These are phyloP conservation scores for Glomus cerebriforme DNA, from an alignment of 192 early-diverging fungal genomes.

Conservation along the genomic window DNA sequence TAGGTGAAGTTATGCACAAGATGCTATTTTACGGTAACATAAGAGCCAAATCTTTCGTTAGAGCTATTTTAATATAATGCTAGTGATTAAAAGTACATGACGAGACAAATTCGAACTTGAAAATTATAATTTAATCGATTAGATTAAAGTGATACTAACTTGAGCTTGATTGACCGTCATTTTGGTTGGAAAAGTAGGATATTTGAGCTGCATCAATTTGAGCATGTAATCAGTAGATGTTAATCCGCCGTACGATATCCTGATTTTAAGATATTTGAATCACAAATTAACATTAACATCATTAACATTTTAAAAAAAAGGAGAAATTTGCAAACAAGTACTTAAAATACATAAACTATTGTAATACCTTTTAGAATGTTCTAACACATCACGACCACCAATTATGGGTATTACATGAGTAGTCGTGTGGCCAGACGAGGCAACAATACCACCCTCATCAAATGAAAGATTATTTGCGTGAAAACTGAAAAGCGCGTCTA, in stretches of 20 bases:
- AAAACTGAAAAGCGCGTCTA: conserved; percentile 87
- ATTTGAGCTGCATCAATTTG: conserved; percentile 88
- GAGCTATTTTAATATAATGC: neutral
- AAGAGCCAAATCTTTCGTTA: neutral
- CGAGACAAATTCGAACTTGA: neutral
- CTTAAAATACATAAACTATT: neutral
- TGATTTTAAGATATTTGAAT: conserved; percentile 28
- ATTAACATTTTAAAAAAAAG: neutral
- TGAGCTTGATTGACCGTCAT: conserved; percentile 75
- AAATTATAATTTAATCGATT: no score
- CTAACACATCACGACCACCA: conserved; percentile 58
- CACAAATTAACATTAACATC: neutral
- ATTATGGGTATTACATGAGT: conserved; percentile 79
- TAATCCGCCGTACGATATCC: conserved; percentile 78
- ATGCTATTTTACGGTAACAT: conserved; percentile 45
- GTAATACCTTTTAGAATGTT: conserved; percentile 71
- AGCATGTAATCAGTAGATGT: conserved; percentile 80
- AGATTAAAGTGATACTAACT: conserved; percentile 42
- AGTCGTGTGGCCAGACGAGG: conserved; percentile 69
- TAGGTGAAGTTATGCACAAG: conserved; percentile 68
- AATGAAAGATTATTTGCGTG: conserved; percentile 67
- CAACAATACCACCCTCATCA: conserved; percentile 66
- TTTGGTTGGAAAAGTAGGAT: conserved; percentile 84
- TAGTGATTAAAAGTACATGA: neutral
- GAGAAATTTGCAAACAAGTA: neutral